These are phyloP conservation scores for Coemansia sp. DNA, from an alignment of 192 early-diverging fungal genomes.

Conservation along the genomic window DNA sequence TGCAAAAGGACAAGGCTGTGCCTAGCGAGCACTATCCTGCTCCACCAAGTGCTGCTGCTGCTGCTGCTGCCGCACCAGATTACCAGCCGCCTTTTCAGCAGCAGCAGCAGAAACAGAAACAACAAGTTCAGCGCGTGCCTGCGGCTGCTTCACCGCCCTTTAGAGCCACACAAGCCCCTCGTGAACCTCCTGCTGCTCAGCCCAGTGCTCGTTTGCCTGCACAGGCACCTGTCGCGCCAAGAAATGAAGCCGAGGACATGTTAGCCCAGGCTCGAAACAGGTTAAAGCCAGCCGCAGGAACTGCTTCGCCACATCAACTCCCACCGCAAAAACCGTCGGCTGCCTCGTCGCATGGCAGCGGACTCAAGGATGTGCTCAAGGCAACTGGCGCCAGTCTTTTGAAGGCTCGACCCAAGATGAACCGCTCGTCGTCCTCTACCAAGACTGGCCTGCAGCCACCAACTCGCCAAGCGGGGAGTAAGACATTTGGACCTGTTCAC, in stretches of 20 bases:
- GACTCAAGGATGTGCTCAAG: slow-evolving; percentile 46
- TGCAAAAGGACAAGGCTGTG: background rate
- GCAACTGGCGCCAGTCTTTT: slow-evolving; percentile 43
- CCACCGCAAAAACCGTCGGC: background rate
- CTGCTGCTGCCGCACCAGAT: background rate
- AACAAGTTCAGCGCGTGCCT: background rate
- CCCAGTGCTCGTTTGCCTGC: background rate
- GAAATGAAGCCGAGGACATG: slow-evolving; percentile 27
- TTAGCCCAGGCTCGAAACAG: slow-evolving; percentile 35
- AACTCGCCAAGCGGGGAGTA: background rate
- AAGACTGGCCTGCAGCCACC: slow-evolving; percentile 8
- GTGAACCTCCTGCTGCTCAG: slow-evolving; percentile 3
- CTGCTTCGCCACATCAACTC: background rate
- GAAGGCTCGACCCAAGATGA: slow-evolving; percentile 32
- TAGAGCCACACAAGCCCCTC: background rate
- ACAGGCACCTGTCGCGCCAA: background rate
- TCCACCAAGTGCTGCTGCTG: background rate
- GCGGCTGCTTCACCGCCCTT: background rate
- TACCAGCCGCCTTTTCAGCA: background rate
- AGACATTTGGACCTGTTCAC: slow-evolving; percentile 22
- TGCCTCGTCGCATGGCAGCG: slow-evolving; percentile 3
- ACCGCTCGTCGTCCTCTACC: slow-evolving; percentile 31
- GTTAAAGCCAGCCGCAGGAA: slow-evolving; percentile 16
- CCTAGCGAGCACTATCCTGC: background rate
- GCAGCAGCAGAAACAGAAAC: background rate